Base-by-base conservation (phyloP, 176 grass and related monocot species). In the Zea luxurians region DNA sequence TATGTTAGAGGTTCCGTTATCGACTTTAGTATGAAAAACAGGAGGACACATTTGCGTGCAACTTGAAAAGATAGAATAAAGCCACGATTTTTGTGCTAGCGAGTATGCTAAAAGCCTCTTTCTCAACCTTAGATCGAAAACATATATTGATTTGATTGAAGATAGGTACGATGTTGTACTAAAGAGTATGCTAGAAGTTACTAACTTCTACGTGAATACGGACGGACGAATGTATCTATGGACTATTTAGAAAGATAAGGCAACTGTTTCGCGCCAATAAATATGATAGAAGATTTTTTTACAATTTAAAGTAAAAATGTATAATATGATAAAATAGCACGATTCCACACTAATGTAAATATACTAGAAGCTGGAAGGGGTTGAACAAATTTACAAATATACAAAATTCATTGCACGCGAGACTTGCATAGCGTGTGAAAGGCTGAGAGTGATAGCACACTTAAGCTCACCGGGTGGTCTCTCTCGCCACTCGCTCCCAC, bases 401-500 rank as follows among this genome's bases (percentile, higher is more conserved):
- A 20, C 1, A 15, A 0, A 21, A 17, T 60, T 2, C 11, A 5
- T 45, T 45, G 6, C 68, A 15, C 12, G 8, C 6, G 4, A 35
- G 68, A 40, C 43, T 38, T 1, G 17, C 10, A 11, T 4, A 13
- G 60, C 10, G 15, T 16, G 49, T 40, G 41, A 6, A 4, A 42
- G 50, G 7, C 27, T 27, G 27, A 27, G 52, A 55, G 50, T 17
- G 50, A 62, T 47, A 38, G 38, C 3, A 18, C 17, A n/a, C 64
- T 5, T 76, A 80, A 71, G 17, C 4, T 4, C 15, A 89, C 87
- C 82, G 77, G 64, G 35, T 1, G 82, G 82, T 89, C 2, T 71
- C n/a, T n/a, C n/a, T n/a, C n/a, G n/a, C 21, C 50, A 87, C n/a
- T 41, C 5, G 0, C 37, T 9, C 42, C 86, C 76, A 74, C 64